Evolutionary conservation across 1,284 basidiomycete genomes (phyloP), one percentile per base, ranked within the genome.

Genomic region (Tilletia indica): DNA sequence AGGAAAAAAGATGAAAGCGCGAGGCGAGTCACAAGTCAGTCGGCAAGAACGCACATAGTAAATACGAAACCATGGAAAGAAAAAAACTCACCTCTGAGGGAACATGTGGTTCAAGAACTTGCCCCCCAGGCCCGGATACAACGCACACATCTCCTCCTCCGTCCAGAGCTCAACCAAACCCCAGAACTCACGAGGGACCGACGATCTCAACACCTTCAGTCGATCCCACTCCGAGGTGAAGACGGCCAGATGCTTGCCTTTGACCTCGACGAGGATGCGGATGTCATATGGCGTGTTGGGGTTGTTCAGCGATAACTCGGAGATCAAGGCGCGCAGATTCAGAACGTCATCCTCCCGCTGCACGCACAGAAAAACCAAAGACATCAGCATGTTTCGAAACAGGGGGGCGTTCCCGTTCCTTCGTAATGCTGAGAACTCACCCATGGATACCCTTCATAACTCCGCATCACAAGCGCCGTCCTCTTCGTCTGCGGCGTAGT

Each of bases 161-260:
- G 79, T 82, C 82, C 82, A 84, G 16, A 84, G 79, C 74, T 84
- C 82, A 34, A 84, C 82, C 58, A 84, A 71, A 45, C 82, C 82
- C 82, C 82, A 84, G 71, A 84, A 84, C 71, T 84, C 82, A 71
- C 82, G 78, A 21, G 82, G 82, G 0, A 84, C 82, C 51, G 78
- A 80, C 25, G 74, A 75, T 21, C 80, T 72, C 36, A 84, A 75
- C 67, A 84, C 82, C 51, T 82, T 79, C 73, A 82, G 80, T 25
- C 82, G 76, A 71, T 83, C 82, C 82, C 82, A 83, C 69, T 84
- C 82, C 31, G 81, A 82, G 4, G 82, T 83, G 67, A 84, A 84
- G 49, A 83, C 80, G 68, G 81, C 78, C 21, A 84, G 77, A 68
- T 80, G 75, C 19, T 70, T 76, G 66, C 81, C 78, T 63, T 84